Evolutionary conservation across 2,329 filamentous ascomycete species (phyloP), one percentile per base, ranked within the genome.

Genomic region (Sporothrix curviconia): DNA sequence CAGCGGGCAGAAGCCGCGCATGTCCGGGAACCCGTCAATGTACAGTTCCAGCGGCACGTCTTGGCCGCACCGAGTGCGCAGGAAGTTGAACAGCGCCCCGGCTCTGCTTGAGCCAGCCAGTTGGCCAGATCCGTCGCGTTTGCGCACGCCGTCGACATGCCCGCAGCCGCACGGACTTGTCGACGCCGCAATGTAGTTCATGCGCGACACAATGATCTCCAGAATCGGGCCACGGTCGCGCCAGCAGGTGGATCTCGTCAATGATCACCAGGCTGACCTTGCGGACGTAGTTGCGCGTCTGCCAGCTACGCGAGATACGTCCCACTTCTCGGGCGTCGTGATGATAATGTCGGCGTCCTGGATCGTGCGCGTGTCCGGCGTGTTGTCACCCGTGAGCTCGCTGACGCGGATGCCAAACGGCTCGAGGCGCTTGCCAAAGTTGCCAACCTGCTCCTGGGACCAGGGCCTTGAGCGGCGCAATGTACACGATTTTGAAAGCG

Each of bases 221-320:
- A 99, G 76, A 11, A 99, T 94, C 14, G 94, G 94, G 32, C 94
- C 94, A 79, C 94, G 89, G 64, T 99, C 94, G 69, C 99, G 95
- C 94, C 51, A 99, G 83, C 68, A 99, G 76, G 78, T 99, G 94
- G 64, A 99, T 97, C 73, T 99, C 94, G 66, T 99, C 94, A 60
- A 99, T 97, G 69, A 96, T 92, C 58, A 99, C 87, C 11, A 99
- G 80, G 39, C 92, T 87, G 25, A 99, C 94, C n/a, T 99, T 82
- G 66, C 95, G 95, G 15, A 92, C 99, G 72, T 99, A 99, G 66
- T n/a, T 91, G 95, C 56, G 94, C 83, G 69, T 99, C 95, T 1
- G 92, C 96, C 7, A 92, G 92, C 73, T 99, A 73, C 95, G 85
- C 6, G 95, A 99, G 65, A 99, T 96, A 99, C 92, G 72, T 99